A percentile compares a stretch with the other conserved stretches of the same genome.
Conservation (phyloP, 345 rosid species). For the Carallia brachiata region DNA sequence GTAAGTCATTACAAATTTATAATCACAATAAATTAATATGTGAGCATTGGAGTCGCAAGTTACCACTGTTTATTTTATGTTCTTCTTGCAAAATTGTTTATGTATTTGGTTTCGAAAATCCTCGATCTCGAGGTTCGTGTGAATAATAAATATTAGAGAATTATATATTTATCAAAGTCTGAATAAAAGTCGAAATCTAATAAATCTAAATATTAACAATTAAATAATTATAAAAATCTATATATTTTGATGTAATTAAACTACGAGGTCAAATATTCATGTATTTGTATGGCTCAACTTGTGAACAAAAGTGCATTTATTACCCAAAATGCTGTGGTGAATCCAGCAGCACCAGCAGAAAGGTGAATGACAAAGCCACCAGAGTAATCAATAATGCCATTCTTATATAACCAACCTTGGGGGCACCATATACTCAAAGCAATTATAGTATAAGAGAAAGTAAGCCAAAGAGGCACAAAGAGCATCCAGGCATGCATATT, state of each 20-base stretch:
- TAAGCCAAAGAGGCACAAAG: constrained; percentile 67
- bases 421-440: constrained; percentile 63
- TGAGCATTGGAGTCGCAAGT: too few species aligned
- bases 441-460: constrained; percentile 55
- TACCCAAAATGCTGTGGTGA: constrained; percentile 72
- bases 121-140: too few species aligned
- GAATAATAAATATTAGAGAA: too few species aligned
- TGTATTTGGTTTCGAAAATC: background rate
- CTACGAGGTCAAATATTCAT: too few species aligned
- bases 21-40: background rate
- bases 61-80: too few species aligned
- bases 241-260: too few species aligned
- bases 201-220: too few species aligned
- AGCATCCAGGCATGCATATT: constrained; percentile 69
- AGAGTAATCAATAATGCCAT: constrained; percentile 54
- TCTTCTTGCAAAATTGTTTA: background rate
- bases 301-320: background rate
- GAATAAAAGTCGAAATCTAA: too few species aligned
- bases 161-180: too few species aligned
- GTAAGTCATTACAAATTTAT: background rate
- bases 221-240: too few species aligned
- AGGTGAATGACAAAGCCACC: constrained; percentile 67
- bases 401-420: constrained; percentile 45
- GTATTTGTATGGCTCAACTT: too few species aligned
- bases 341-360: constrained; percentile 67